These are phyloP conservation scores for Xylaria sp. DNA, from an alignment of 2,329 filamentous ascomycete genomes.

Conservation along the genomic window DNA sequence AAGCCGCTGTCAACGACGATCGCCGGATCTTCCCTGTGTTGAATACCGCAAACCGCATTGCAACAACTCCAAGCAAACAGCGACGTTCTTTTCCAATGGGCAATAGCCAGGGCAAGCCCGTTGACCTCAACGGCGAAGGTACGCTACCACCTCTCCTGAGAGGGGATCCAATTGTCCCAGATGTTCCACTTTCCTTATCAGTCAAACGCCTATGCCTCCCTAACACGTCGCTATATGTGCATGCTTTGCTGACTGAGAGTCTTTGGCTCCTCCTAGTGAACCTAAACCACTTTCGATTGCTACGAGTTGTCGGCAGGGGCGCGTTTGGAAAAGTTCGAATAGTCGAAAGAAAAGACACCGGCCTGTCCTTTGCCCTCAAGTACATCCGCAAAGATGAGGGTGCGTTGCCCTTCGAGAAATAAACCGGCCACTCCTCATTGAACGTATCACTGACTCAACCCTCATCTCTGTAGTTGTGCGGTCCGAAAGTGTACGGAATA, in stretches of 20 bases:
- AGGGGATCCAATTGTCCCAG: slow-evolving; percentile 18
- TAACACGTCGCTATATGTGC: not conserved
- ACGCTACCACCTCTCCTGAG: slow-evolving; percentile 40
- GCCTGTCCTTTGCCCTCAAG: slow-evolving; percentile 91
- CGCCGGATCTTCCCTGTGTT: slow-evolving; percentile 8
- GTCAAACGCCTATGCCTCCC: not conserved
- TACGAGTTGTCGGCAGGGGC: slow-evolving; percentile 94
- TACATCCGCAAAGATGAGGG: slow-evolving; percentile 99
- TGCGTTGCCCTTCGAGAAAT: slow-evolving; percentile 44
- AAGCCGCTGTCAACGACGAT: slow-evolving; percentile 7
- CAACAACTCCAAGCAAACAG: slow-evolving; percentile 13
- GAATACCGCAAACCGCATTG: slow-evolving; percentile 11
- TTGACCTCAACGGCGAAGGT: slow-evolving; percentile 94
- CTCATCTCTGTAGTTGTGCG: slow-evolving; percentile 72
- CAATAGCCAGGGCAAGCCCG: slow-evolving; percentile 91
- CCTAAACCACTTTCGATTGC: slow-evolving; percentile 93
- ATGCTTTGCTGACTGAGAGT: slow-evolving; percentile 28
- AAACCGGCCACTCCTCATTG: not conserved
- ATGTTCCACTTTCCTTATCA: slow-evolving; percentile 13
- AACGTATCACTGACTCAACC: slow-evolving; percentile 21
- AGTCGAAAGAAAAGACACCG: slow-evolving; percentile 95
- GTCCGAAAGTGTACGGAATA: slow-evolving; percentile 96
- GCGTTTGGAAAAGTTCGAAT: slow-evolving; percentile 99
- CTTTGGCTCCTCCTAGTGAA: slow-evolving; percentile 65
- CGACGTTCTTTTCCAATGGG: slow-evolving; percentile 64